phyloP scores from a whole-genome alignment of 129 eudicot species.

The Sambucus nigra region DNA sequence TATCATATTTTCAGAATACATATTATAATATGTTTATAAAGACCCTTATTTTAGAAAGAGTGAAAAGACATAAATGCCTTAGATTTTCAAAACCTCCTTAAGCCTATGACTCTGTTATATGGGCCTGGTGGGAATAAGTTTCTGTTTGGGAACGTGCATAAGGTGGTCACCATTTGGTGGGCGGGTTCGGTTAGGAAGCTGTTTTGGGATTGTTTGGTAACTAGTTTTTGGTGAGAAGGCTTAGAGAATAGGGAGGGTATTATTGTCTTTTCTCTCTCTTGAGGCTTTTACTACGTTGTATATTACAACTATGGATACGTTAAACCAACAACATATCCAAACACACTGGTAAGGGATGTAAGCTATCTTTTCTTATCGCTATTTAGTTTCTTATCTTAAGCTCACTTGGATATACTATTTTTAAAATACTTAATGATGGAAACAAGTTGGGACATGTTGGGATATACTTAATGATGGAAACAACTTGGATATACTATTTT shows the following conservation, averaged over 20 bases:
- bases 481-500: too few relatives aligned
- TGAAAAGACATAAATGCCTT: constrained; percentile 13
- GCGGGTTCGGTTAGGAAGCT: constrained; percentile 39
- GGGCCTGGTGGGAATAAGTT: constrained; percentile 52
- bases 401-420: too few relatives aligned
- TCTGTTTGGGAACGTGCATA: constrained; percentile 49
- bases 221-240: constrained; percentile 34
- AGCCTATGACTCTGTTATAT: constrained; percentile 28
- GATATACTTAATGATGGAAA: too few relatives aligned
- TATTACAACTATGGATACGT: constrained; percentile 35
- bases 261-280: constrained; percentile 35
- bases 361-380: too few relatives aligned
- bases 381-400: too few relatives aligned
- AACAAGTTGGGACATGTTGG: too few relatives aligned
- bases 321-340: constrained; percentile 36
- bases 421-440: too few relatives aligned
- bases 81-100: constrained; percentile 38
- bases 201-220: constrained; percentile 26
- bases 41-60: constrained; percentile 15
- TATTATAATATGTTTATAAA: too few relatives aligned
- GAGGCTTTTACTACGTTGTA: constrained; percentile 35
- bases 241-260: constrained; percentile 39
- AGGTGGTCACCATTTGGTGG: constrained; percentile 51
- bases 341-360: constrained; percentile 53
- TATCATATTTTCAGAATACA: too few relatives aligned